phyloP scores from a whole-genome alignment of 2,329 filamentous ascomycete genomes.

The Mariannaea sp. region DNA sequence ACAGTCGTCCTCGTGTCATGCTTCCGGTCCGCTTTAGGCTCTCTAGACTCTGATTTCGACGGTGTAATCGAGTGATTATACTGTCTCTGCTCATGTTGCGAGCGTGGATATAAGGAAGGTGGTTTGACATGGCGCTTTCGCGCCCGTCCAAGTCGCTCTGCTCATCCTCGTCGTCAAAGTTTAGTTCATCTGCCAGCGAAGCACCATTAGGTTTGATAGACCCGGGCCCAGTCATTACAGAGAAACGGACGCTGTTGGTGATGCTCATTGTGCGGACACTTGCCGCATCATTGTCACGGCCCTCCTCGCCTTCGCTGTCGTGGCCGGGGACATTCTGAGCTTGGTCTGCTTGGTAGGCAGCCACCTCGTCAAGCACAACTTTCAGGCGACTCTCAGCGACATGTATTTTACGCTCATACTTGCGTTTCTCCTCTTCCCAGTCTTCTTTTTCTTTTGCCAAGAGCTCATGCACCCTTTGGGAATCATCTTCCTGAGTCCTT shows the following conservation, averaged over 20 bases:
- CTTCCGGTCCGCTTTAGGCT: slow-evolving; percentile 62
- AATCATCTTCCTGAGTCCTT: slow-evolving; percentile 81
- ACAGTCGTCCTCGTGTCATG: slow-evolving; percentile 56
- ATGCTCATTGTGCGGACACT: slow-evolving; percentile 76
- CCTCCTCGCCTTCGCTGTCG: slow-evolving; percentile 67
- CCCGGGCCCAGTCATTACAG: slow-evolving; percentile 64
- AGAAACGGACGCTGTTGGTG: slow-evolving; percentile 74
- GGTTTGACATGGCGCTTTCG: slow-evolving; percentile 61
- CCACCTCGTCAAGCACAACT: slow-evolving; percentile 82
- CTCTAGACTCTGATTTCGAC: slow-evolving; percentile 62
- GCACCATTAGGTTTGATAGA: slow-evolving; percentile 65
- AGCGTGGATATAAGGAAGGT: slow-evolving; percentile 50
- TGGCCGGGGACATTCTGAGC: slow-evolving; percentile 44
- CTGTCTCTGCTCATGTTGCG: slow-evolving; percentile 65
- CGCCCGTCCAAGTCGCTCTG: slow-evolving; percentile 74
- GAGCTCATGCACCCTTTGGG: slow-evolving; percentile 74
- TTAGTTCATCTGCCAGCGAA: slow-evolving; percentile 88
- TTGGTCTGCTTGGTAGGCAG: slow-evolving; percentile 66
- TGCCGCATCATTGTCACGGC: slow-evolving; percentile 69
- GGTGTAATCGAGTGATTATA: slow-evolving; percentile 53
- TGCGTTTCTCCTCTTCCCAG: slow-evolving; percentile 84
- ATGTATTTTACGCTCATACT: slow-evolving; percentile 82
- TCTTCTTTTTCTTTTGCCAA: slow-evolving; percentile 84
- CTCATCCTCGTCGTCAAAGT: slow-evolving; percentile 80
- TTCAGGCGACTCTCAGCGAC: slow-evolving; percentile 88